phyloP scores from a whole-genome alignment of 1,284 basidiomycete genomes.

The Coniferiporia weirii region DNA sequence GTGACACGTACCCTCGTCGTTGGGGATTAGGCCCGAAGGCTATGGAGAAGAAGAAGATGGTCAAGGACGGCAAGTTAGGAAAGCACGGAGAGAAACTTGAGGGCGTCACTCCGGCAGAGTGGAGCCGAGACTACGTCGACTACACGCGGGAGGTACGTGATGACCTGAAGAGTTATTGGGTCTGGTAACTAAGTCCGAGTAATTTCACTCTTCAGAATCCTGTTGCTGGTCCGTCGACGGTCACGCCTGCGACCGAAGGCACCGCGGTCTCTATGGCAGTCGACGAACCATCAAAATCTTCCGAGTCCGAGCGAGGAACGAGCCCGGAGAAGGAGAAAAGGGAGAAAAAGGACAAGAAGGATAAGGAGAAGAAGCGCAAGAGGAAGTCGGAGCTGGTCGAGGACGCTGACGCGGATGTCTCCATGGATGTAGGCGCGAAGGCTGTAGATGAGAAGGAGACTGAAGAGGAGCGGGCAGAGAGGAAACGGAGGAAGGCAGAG shows the following conservation, averaged over 20 bases:
- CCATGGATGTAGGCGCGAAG: slow-evolving; percentile 35
- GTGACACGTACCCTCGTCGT: slow-evolving; percentile 95
- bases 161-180: slow-evolving; percentile 2
- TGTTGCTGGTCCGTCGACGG: slow-evolving; percentile 38
- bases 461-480: slow-evolving; percentile 35
- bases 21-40: slow-evolving; percentile 99
- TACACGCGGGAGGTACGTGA: slow-evolving; percentile 60
- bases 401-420: slow-evolving; percentile 30
- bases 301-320: slow-evolving; percentile 33
- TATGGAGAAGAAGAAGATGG: slow-evolving; percentile 96
- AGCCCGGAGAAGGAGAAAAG: slow-evolving; percentile 24
- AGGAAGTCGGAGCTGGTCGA: slow-evolving; percentile 59
- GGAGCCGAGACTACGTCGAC: slow-evolving; percentile 93
- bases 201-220: slow-evolving; percentile 34
- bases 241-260: slow-evolving; percentile 23
- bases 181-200: slow-evolving; percentile 1
- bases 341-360: slow-evolving; percentile 23
- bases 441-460: slow-evolving; percentile 35
- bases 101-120: slow-evolving; percentile 87
- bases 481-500: slow-evolving; percentile 49
- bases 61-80: slow-evolving; percentile 94
- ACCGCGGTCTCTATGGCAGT: slow-evolving; percentile 27
- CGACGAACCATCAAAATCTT: slow-evolving; percentile 24
- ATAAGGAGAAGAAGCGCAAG: slow-evolving; percentile 72
- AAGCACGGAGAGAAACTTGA: slow-evolving; percentile 92